Evolutionary conservation across 306 rosid genomes (phyloP), one percentile per base, ranked within the genome.

Genomic region (Fragaria iinumae): DNA sequence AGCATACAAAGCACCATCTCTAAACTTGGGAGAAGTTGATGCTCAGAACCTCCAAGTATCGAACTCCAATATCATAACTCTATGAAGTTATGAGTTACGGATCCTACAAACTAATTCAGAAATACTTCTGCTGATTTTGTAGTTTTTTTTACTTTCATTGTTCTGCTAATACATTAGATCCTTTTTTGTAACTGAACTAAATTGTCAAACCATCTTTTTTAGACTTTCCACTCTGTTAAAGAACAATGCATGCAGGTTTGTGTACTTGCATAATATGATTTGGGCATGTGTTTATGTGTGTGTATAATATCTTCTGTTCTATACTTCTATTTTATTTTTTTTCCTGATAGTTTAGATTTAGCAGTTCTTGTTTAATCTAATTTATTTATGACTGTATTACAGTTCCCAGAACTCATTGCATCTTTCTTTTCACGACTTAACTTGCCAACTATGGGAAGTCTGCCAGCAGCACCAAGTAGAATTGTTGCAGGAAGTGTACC

Each of bases 391-490:
- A 79, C 60, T 80, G 64, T 67, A 2, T 79, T 72, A 36, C 97
- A 95, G 98, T 83, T 91, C 74, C 99, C 99, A 11, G 91, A 85
- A 83, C 78, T 89, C 23, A 60, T 96, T 76, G 18, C 89, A 29
- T 89, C 98, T 49, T 84, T 86, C 57, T 93, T 96, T 85, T 86
- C 93, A 7, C 83, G 93, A 66, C 67, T 91, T 81, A 81, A 93
- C 43, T 87, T 89, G 89, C 99, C 93, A 81, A 87, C 96, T 45
- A 76, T 50, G 68, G 89, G 96, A 72, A 88, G 83, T 87, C 89
- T 86, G 11, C 89, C 83, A 29, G 79, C 89, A 78, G 72, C 96
- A 66, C 87, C 97, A 44, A 44, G 84, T 11, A 87, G 97, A 86
- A 84, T 84, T 79, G 84, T 80, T 76, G 78, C 69, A 29, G 88